Evolutionary conservation across 352 stramenopile genomes (phyloP), one percentile per base, ranked within the genome.

Genomic region (Globisporangium lucens): DNA sequence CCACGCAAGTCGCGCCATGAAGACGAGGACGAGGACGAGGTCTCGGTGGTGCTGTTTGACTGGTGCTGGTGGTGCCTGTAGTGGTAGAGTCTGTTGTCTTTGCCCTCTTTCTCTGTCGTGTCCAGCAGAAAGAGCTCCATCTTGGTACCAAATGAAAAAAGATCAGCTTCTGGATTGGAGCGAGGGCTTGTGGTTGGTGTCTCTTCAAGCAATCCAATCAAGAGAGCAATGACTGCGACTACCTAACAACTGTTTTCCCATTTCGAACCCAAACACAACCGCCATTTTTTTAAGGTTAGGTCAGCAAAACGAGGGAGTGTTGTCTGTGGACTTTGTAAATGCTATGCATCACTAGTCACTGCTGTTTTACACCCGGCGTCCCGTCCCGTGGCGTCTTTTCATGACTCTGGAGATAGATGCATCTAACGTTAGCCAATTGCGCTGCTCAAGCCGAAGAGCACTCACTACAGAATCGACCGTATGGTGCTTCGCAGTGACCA

Each of bases 51-150:
- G 46, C 33, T 20, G 35, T 15, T 36, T 30, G 22, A n/a, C 30
- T 41, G 20, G 4, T 47, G 17, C 15, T 27, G 41, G 0, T 47
- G n/a, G 9, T 69, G 61, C 8, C 61, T 56, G 27, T 69, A 78
- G 57, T 85, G 80, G 56, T 89, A 80, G 27, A 92, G 73, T 24
- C 67, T 68, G 46, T 90, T 92, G 73, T 89, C 82, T 67, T 92
- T 79, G 30, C 82, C 84, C 68, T 92, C 84, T 29, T 82, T 83
- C 70, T 90, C 75, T 0, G 72, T 81, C 67, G 82, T 90, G 61
- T 89, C 80, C 22, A 92, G 72, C 49, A 90, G 57, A 60, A 90
- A 52, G 36, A 89, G 59, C 65, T 86, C 76, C 73, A 89, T 86
- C 27, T n/a, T 63, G 35, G 12, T 33, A 35, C 7, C 27, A 24